Base-by-base conservation (phyloP, 78 protist species). In the Bodo saltans region DNA sequence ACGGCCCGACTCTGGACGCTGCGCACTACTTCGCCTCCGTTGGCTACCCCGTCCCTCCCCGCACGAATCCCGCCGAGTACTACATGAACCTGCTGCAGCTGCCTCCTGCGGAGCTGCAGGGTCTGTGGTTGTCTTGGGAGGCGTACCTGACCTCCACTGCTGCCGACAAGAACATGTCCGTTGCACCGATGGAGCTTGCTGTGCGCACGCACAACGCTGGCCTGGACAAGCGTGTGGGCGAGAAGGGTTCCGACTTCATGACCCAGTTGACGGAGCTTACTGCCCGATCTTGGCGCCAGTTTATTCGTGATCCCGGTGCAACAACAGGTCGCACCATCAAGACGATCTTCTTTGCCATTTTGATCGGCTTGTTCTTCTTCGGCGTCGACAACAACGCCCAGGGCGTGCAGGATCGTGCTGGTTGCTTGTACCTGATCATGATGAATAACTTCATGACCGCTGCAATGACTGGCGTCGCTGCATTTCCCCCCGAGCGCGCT, bases 301-400 rank as follows among this genome's bases (percentile, higher is more conserved):
- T 12, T n/a, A 8, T 8, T n/a, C 34, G 81, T 29, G 78, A 85
- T 21, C 17, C 41, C 32, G 42, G 68, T 41, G 60, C 40, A 0
- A n/a, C 60, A 3, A 29, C 81, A 27, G 69, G 71, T 38, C 71
- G 60, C 67, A 17, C 72, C 40, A 32, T 79, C 28, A 81, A 87
- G 72, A 26, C 27, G 33, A 17, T 87, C n/a, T 8, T 33, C 67
- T 28, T 84, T 42, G 83, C 90, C 4, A 32, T 79, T 12, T 38
- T 88, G 33, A 85, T 39, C 12, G 88, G 86, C 11, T 21, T 72
- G 42, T 11, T 88, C 42, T 88, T 85, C 74, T 88, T n/a, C 3
- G 81, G 74, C 8, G 26, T 88, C 26, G 74, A 32, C 53, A 2
- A 17, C 68, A 41, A 3, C 11, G 87, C 70, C 8, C 38, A 2